These are phyloP conservation scores for Cryptococcus amylolentus DNA, from an alignment of 1,284 basidiomycete genomes.

Conservation along the genomic window DNA sequence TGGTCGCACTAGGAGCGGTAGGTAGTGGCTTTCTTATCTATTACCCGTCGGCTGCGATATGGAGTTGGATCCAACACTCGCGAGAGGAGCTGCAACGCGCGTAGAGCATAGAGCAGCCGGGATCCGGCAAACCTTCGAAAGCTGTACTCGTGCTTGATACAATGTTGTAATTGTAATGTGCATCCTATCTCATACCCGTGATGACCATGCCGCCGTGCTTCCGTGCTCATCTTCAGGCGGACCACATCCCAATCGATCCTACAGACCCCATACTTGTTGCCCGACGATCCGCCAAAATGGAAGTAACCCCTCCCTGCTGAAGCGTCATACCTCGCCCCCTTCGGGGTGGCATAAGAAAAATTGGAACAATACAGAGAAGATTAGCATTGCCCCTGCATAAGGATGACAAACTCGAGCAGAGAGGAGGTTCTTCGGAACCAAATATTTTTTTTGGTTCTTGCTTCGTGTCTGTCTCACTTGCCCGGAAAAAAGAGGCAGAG, in stretches of 20 bases:
- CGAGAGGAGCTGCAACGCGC: neutral
- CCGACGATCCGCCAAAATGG: neutral
- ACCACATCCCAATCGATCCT: no score
- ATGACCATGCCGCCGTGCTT: no score
- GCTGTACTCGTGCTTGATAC: no score
- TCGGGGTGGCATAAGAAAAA: conserved; percentile 20
- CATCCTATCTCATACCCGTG: no score
- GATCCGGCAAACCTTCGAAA: no score
- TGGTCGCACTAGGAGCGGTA: neutral
- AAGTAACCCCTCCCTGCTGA: neutral
- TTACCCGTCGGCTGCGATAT: neutral
- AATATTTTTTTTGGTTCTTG: conserved; percentile 11
- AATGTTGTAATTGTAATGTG: no score
- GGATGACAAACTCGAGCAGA: conserved; percentile 28
- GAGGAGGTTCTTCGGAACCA: conserved; percentile 17
- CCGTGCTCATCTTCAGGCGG: no score
- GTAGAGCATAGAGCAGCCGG: no score
- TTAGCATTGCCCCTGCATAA: conserved; percentile 23
- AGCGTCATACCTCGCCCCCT: neutral
- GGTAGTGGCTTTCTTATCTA: neutral
- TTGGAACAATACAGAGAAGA: conserved; percentile 26
- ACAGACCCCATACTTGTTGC: no score
- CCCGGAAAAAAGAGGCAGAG: no score
- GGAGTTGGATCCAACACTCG: neutral
- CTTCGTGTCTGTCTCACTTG: no score